Evolutionary conservation across 1,284 basidiomycete species (phyloP), one percentile per base, ranked within the genome.

Genomic region (Polyporus tsugae): DNA sequence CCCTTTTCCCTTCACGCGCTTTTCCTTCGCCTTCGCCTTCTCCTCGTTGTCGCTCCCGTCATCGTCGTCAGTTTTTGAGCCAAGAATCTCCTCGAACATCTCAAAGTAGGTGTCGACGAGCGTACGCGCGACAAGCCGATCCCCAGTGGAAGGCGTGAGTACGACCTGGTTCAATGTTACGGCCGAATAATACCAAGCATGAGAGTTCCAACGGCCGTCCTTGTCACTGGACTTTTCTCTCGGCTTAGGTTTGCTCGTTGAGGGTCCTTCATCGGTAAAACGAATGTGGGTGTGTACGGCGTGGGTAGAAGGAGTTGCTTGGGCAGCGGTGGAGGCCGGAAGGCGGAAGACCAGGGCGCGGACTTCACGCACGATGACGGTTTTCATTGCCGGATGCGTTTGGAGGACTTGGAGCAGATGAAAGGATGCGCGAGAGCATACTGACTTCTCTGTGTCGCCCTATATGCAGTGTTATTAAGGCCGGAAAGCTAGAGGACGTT

Each of bases 121-220:
- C 70, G 90, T 87, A 62, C 91, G 84, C n/a, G 96, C 94, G 7
- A 97, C 93, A 0, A 89, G 87, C 11, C 89, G 85, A 75, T 97
- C 95, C 22, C 80, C 82, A 35, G 84, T 82, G 60, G 83, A 83
- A 6, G 87, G 85, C 0, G 91, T 89, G 42, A 99, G 85, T 62
- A 96, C 90, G 70, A 97, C 92, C 81, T 99, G 97, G 80, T 99
- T 99, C 74, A 98, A 89, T 1, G 96, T 98, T 74, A 98, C 95
- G 19, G 94, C 85, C 35, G 95, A 91, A 78, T 98, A 98, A 81
- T 98, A 99, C 69, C 92, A 88, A 0, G 79, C 79, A 69, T 81
- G 80, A 35, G 77, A 73, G 68, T 78, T 80, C 79, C 79, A 80
- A 29, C 75, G 72, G 57, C 75, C 74, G 52, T 49, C 62, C 29